These are phyloP conservation scores for Flaveria ramosissima DNA, from an alignment of 129 eudicot species.

Conservation along the genomic window DNA sequence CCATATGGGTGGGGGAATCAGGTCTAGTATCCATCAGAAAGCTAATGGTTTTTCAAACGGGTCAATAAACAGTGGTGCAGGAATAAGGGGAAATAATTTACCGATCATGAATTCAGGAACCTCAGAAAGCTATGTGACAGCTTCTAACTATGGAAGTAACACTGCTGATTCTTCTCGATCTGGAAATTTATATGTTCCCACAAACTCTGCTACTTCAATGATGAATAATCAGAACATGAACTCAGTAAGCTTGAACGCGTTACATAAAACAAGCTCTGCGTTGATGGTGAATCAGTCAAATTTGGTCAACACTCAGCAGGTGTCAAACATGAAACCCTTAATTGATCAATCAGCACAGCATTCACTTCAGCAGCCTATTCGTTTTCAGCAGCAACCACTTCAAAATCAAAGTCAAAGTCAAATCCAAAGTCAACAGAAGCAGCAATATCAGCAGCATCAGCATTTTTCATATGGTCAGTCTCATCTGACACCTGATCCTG, in stretches of 20 bases:
- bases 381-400: constrained; percentile 48
- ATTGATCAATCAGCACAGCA: constrained; percentile 52
- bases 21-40: constrained; percentile 80
- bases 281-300: constrained; percentile 53
- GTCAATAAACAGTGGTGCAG: constrained; percentile 59
- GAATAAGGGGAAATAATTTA: constrained; percentile 50
- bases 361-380: constrained; percentile 53
- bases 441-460: constrained; percentile 40
- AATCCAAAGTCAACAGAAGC: constrained; percentile 57
- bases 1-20: constrained; percentile 74
- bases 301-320: constrained; percentile 44
- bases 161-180: constrained; percentile 59
- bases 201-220: constrained; percentile 49
- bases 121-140: constrained; percentile 57
- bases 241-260: constrained; percentile 50
- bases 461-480: constrained; percentile 17
- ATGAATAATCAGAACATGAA: constrained; percentile 57
- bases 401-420: constrained; percentile 29
- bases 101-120: constrained; percentile 59
- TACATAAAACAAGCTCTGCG: constrained; percentile 45
- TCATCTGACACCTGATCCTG: constrained; percentile 9
- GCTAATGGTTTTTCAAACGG: constrained; percentile 60
- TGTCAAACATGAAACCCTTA: constrained; percentile 41
- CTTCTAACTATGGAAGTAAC: constrained; percentile 46
- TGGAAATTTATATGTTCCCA: constrained; percentile 56